Evolutionary conservation across 805 yeast species (phyloP).

Genomic region (Ogataea salicorniae): DNA sequence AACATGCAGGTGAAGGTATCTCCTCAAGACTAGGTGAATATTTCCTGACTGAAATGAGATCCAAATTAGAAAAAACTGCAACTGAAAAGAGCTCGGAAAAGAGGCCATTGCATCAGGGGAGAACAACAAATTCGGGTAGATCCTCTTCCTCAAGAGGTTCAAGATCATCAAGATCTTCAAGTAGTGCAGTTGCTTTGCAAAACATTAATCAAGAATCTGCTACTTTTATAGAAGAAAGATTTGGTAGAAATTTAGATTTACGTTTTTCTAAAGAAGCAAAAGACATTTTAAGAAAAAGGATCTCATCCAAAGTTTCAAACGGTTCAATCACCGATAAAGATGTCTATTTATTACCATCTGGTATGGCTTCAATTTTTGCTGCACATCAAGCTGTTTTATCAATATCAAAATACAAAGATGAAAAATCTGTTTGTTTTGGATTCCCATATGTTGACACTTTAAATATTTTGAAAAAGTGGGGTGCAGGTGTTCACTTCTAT

Average conservation of each 20-base stretch:
- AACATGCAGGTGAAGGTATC: conserved; percentile 95
- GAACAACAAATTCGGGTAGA: neutral
- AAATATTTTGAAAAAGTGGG: conserved; percentile 81
- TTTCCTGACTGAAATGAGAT: conserved; percentile 55
- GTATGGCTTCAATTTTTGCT: conserved; percentile 87
- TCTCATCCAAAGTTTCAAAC: conserved; percentile 54
- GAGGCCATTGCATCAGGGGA: neutral
- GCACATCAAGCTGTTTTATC: conserved; percentile 51
- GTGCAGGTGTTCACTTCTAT: conserved; percentile 82
- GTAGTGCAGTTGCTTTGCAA: conserved; percentile 12
- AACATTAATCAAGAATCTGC: conserved; percentile 44
- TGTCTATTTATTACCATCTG: conserved; percentile 81
- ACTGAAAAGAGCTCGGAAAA: conserved; percentile 9
- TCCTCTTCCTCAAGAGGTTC: conserved; percentile 16
- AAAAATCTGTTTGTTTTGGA: conserved; percentile 87
- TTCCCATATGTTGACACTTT: conserved; percentile 94
- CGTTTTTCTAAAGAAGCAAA: conserved; percentile 74
- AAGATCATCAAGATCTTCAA: conserved; percentile 26
- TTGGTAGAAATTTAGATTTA: conserved; percentile 82
- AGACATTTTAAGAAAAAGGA: conserved; percentile 63
- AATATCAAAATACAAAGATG: conserved; percentile 18
- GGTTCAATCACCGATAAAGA: conserved; percentile 38
- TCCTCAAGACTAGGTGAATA: conserved; percentile 89
- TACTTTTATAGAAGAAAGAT: conserved; percentile 79
- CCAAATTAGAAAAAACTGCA: conserved; percentile 31